Evolutionary conservation across 352 stramenopile species (phyloP).

Genomic region (Phytophthora nicotianae): DNA sequence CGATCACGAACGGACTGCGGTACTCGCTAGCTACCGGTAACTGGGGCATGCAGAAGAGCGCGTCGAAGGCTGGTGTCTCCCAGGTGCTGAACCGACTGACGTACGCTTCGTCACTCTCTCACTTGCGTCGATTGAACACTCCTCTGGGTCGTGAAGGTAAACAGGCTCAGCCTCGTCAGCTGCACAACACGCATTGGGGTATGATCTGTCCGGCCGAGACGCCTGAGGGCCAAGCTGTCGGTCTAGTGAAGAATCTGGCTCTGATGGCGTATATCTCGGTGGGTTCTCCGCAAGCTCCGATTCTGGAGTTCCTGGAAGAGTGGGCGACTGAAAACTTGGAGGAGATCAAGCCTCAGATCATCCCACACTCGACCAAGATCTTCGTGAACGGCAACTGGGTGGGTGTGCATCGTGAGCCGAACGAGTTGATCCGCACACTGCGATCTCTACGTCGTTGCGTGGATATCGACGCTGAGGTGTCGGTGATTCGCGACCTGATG

Average conservation of each 20-base stretch:
- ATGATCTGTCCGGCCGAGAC: constrained; percentile 99
- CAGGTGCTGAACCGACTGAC: constrained; percentile 99
- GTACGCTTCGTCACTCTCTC: constrained; percentile 98
- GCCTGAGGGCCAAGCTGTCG: constrained; percentile 95
- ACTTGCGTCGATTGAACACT: constrained; percentile 99
- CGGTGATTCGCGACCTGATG: constrained; percentile 97
- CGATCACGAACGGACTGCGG: constrained; percentile 98
- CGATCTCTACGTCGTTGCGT: constrained; percentile 94
- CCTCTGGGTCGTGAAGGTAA: constrained; percentile 99
- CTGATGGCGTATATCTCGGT: constrained; percentile 99
- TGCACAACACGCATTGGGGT: constrained; percentile 99
- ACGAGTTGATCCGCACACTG: constrained; percentile 95
- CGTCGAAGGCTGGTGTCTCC: constrained; percentile 97
- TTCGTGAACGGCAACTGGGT: constrained; percentile 99
- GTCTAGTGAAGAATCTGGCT: constrained; percentile 98
- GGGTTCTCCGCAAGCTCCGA: constrained; percentile 92
- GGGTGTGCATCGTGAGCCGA: constrained; percentile 97
- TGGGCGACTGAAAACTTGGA: constrained; percentile 98
- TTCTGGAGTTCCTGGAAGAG: constrained; percentile 99
- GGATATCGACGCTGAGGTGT: constrained; percentile 99
- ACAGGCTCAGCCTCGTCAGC: constrained; percentile 98
- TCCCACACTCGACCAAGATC: constrained; percentile 99
- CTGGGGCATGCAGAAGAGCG: constrained; percentile 96
- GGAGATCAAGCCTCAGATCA: constrained; percentile 97
- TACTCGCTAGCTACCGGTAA: constrained; percentile 99